Evolutionary conservation across 1,284 basidiomycete species (phyloP).

Genomic region (Naganishia sp.): DNA sequence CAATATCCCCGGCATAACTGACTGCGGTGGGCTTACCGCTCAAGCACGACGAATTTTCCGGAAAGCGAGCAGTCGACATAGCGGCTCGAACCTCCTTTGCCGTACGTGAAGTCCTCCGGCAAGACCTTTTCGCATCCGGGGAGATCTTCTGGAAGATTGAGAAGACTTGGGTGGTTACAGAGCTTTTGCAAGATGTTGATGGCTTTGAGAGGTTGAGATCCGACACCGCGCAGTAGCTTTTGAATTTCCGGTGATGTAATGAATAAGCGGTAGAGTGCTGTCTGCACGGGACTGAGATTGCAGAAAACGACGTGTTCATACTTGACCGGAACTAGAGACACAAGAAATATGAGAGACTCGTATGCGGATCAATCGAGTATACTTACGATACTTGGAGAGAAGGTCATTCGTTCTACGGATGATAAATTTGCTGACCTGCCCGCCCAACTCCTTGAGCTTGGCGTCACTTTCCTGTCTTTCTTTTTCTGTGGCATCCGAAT

Average conservation of each 20-base stretch:
- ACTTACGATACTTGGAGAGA: constrained; percentile 91
- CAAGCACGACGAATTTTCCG: constrained; percentile 92
- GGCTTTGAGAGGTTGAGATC: constrained; percentile 95
- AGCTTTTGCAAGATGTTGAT: constrained; percentile 97
- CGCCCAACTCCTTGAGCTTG: constrained; percentile 91
- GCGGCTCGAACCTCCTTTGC: constrained; percentile 58
- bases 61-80: constrained; percentile 73
- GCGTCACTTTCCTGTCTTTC: constrained; percentile 81
- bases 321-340: constrained; percentile 83
- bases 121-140: constrained; percentile 80
- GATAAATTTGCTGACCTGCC: constrained; percentile 91
- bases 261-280: constrained; percentile 86
- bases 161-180: constrained; percentile 94
- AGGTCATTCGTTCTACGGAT: constrained; percentile 96
- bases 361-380: background rate
- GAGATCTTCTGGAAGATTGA: constrained; percentile 84
- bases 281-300: constrained; percentile 81
- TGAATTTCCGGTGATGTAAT: constrained; percentile 94
- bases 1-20: too few species aligned
- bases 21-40: constrained; percentile 62
- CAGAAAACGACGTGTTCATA: constrained; percentile 99
- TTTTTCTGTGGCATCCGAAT: constrained; percentile 82
- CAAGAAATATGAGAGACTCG: background rate
- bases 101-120: constrained; percentile 68
- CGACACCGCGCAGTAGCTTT: constrained; percentile 80